Conservation (phyloP, 495 filamentous ascomycete species). For the Daldinia childiae region DNA sequence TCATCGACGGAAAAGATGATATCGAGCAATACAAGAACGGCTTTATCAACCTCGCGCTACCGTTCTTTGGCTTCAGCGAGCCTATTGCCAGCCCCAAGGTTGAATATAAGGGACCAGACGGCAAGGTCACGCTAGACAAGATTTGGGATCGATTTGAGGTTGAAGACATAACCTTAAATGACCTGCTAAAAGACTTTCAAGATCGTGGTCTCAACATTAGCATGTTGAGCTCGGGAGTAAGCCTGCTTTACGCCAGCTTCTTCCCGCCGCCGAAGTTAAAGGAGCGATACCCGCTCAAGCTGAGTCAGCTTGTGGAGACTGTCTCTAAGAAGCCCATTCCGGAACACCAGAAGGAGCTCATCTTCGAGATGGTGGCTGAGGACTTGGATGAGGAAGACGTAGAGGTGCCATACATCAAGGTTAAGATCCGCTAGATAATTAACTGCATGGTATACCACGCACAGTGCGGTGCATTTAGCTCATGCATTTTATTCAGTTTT, state of each 20-base stretch:
- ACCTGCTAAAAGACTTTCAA: conserved; percentile 84
- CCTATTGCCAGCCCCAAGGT: conserved; percentile 93
- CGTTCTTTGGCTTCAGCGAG: conserved; percentile 98
- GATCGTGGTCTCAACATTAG: conserved; percentile 80
- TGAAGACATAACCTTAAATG: conserved; percentile 80
- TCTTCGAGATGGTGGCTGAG: conserved; percentile 95
- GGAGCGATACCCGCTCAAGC: conserved; percentile 66
- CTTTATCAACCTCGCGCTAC: conserved; percentile 95
- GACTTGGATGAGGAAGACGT: conserved; percentile 92
- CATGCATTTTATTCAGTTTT: conserved; percentile 12
- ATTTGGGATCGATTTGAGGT: conserved; percentile 99
- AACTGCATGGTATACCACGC: not conserved
- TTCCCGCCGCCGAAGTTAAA: conserved; percentile 88
- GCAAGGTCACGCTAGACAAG: conserved; percentile 88
- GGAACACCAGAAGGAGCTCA: conserved; percentile 89
- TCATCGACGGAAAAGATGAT: conserved; percentile 92
- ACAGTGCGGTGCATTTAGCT: not conserved
- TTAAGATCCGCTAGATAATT: conserved; percentile 63
- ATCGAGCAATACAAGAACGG: conserved; percentile 99
- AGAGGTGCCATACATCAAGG: conserved; percentile 96
- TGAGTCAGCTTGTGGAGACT: conserved; percentile 87
- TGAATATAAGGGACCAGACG: conserved; percentile 77
- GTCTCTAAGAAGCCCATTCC: conserved; percentile 94
- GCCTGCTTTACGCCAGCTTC: conserved; percentile 95
- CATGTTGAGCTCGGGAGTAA: conserved; percentile 97